Base-by-base conservation (phyloP, 805 yeast species). In the Sugiyamaella chiloensis region DNA sequence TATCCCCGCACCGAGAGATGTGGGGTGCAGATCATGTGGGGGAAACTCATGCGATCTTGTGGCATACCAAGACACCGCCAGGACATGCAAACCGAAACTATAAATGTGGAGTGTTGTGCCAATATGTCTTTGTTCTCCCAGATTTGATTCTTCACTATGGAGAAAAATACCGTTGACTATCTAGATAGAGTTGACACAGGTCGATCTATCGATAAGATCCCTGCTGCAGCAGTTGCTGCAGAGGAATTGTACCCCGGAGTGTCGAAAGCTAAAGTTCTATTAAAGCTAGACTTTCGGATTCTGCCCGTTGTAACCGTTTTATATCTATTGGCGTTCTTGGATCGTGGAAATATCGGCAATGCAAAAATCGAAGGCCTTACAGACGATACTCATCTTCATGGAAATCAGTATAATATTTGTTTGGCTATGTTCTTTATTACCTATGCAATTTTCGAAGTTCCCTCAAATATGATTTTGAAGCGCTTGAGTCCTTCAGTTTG, bases 211-310 rank as follows among this genome's bases (percentile, higher is more conserved):
- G 37, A 34, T 4, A 34, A 34, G 37, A 34, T 34, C 37, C 37
- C 37, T 14, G 37, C 37, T 34, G 37, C 20, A 5, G 37, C 37
- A 34, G 21, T 34, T 12, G 37, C 14, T 4, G 20, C 20, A 9
- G 37, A 34, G 20, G 37, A n/a, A 12, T 16, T 34, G 20, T 34
- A 34, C 7, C 37, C 37, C 7, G 21, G 19, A 9, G 20, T 34
- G 12, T 9, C 14, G 5, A 34, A 34, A 21, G 37, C 37, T 45
- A 72, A 66, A 49, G 68, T 78, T 12, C 70, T 71, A 30, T 57
- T 74, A 39, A 78, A 75, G 52, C 63, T 76, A 34, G 84, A 80
- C 55, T 24, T 71, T 6, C 61, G 80, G 49, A 46, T 54, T 23
- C 42, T 65, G 6, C 68, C 69, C 6, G 48, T 57, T 21, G 57